Evolutionary conservation across 768 basidiomycete species (phyloP), one percentile per base, ranked within the genome.

Genomic region (Calocybe indica): DNA sequence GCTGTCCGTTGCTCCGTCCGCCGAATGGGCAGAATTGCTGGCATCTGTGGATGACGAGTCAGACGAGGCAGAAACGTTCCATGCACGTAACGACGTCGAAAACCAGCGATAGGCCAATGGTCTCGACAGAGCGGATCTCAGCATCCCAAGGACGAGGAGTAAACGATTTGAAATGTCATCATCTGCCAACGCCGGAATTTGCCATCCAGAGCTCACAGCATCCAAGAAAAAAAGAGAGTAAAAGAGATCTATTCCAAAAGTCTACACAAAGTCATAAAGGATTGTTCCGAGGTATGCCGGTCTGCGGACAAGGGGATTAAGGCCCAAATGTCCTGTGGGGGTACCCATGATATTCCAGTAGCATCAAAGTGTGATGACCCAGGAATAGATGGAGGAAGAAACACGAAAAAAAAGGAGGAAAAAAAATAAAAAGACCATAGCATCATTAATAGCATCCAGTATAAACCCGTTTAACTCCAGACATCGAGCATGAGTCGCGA

Each of bases 401-500:
- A 51, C 30, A 44, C 50, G 34, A 50, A 42, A 15, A 46, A 36
- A 41, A 29, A 29, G 43, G 47, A 56, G 55, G 46, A 49, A 45
- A 41, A 31, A 34, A 33, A 45, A 38, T 42, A 53, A 43, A 40
- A 52, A 37, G 36, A 52, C 47, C 29, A 14, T 49, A 40, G 48
- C 40, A 42, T 31, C 47, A 47, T 38, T 22, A 33, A 45, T 28
- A 14, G 37, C 42, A 52, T 33, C 35, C 42, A 45, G 55, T 33
- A 47, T 33, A 4, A 42, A 46, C 34, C 41, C 14, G 38, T 64
- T 69, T 68, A 91, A 68, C 88, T 89, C 90, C 90, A 92, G 53
- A 92, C 91, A 65, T 94, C 92, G 53, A 90, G 64, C 74, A 94
- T 74, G 52, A 93, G 73, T 55, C 92, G 71, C 49, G 88, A 91